Evolutionary conservation across 805 yeast genomes (phyloP).

Genomic region (Metschnikowia similis): DNA sequence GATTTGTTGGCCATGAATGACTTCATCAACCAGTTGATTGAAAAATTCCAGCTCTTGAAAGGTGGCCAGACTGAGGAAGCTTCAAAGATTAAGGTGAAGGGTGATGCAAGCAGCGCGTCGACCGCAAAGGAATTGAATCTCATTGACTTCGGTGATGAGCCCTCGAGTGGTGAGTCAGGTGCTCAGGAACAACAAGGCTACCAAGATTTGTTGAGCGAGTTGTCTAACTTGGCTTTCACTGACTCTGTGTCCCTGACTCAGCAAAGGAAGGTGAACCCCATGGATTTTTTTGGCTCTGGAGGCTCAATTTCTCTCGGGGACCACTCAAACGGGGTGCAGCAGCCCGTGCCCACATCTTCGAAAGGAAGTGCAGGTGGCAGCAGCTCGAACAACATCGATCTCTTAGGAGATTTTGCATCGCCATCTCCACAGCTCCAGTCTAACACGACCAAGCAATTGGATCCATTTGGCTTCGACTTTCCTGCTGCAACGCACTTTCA

Average conservation of each 20-base stretch:
- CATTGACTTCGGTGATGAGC: slow-evolving; percentile 42
- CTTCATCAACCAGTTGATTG: slow-evolving; percentile 62
- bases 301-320: slow-evolving; percentile 44
- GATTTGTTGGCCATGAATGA: slow-evolving; percentile 70
- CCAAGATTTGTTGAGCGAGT: slow-evolving; percentile 70
- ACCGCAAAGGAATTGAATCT: slow-evolving; percentile 31
- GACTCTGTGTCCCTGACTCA: slow-evolving; percentile 21
- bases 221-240: slow-evolving; percentile 58
- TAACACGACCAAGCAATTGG: slow-evolving; percentile 27
- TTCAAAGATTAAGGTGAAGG: slow-evolving; percentile 34
- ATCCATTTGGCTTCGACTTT: slow-evolving; percentile 39
- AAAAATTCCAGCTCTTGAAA: slow-evolving; percentile 62
- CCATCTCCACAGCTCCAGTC: slow-evolving; percentile 39
- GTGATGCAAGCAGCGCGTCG: slow-evolving; percentile 22
- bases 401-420: slow-evolving; percentile 35
- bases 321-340: slow-evolving; percentile 14
- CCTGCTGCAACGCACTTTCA: slow-evolving; percentile 36
- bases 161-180: slow-evolving; percentile 28
- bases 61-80: slow-evolving; percentile 61
- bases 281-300: slow-evolving; percentile 46
- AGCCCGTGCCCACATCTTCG: slow-evolving; percentile 16
- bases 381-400: slow-evolving; percentile 18
- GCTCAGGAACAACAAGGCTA: slow-evolving; percentile 38
- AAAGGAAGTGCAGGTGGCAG: neutral
- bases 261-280: slow-evolving; percentile 23